Evolutionary conservation across 2,329 filamentous ascomycete genomes (phyloP), one percentile per base, ranked within the genome.

Genomic region (Aspergillus spinulosporus): DNA sequence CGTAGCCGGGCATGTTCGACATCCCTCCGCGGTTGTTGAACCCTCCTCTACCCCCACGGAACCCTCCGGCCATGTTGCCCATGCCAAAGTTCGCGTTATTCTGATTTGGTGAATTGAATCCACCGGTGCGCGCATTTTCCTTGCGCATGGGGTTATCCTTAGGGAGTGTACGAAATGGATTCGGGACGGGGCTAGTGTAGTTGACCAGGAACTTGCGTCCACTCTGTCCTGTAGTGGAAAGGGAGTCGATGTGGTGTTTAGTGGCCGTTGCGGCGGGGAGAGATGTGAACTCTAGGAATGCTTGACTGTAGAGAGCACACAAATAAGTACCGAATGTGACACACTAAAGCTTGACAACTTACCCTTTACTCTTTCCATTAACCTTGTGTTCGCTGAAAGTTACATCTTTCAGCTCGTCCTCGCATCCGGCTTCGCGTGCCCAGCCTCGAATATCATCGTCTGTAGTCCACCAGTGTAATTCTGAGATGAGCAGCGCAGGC

Each of bases 371-470:
- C 78, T 99, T 99, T 65, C 94, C 94, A 65, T 99, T 99, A 47
- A 97, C 92, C 72, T 99, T 99, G 76, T 97, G 94, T 73, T 99
- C 94, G 67, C 91, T 97, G 73, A 97, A 99, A 0, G 92, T 96
- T 50, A 99, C 85, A 59, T 97, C 94, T 67, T 90, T 92, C 14
- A 97, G 78, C 67, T 96, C 90, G 45, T 87, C 83, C 72, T 97
- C 94, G 64, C 86, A 90, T 2, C 83, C 84, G n/a, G 88, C 90
- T 62, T 89, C 83, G 62, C 86, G 86, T 26, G 89, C 82, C 90
- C 92, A 97, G 49, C 88, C 89, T 52, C 94, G 88, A 56, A 99
- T 85, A 65, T 97, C 92, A 68, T 99, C 94, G 70, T 99, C 94
- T 2, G 89, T 96, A 31, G 87, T 92, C 93, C 93, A 97, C 94